Evolutionary conservation across 345 rosid species (phyloP).

Genomic region (Lepidium africanum): DNA sequence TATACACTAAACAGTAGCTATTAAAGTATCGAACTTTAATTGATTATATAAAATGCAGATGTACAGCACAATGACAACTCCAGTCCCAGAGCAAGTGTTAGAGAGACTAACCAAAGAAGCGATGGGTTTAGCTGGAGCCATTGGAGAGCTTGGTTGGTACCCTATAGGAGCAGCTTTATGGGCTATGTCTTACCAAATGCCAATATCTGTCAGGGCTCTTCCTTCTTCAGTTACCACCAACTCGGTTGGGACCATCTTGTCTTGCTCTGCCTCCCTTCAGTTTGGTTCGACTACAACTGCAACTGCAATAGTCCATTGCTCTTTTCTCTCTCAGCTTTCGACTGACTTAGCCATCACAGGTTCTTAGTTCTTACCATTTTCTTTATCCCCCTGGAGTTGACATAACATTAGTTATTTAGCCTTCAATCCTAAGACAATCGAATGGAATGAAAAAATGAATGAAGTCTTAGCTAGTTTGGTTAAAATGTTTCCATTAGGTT

Average conservation of each 20-base stretch:
- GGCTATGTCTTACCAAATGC: conserved; percentile 49
- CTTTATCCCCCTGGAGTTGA: background rate
- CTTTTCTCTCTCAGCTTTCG: conserved; percentile 43
- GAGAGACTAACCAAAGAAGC: conserved; percentile 31
- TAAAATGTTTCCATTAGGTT: background rate
- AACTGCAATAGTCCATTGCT: conserved; percentile 47
- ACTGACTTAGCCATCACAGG: conserved; percentile 42
- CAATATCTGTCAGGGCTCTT: conserved; percentile 42
- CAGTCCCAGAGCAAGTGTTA: conserved; percentile 23
- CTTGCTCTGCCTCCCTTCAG: conserved; percentile 53
- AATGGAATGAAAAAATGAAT: background rate
- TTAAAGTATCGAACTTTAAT: background rate
- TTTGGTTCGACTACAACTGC: conserved; percentile 28
- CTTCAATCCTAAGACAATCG: background rate
- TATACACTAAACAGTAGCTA: background rate
- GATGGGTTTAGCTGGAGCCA: conserved; percentile 52
- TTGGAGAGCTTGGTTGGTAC: conserved; percentile 69
- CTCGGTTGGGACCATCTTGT: conserved; percentile 49
- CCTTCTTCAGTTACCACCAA: conserved; percentile 36
- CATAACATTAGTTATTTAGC: background rate
- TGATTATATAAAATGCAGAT: conserved; percentile 7
- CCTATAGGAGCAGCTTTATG: conserved; percentile 56
- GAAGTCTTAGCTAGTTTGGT: background rate
- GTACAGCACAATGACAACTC: conserved; percentile 38
- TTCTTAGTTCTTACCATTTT: conserved; percentile 12